A percentile compares a stretch with the other conserved stretches of the same genome.
Conservation (phyloP, 305 asterid genomes). For the Rubia tinctorum region DNA sequence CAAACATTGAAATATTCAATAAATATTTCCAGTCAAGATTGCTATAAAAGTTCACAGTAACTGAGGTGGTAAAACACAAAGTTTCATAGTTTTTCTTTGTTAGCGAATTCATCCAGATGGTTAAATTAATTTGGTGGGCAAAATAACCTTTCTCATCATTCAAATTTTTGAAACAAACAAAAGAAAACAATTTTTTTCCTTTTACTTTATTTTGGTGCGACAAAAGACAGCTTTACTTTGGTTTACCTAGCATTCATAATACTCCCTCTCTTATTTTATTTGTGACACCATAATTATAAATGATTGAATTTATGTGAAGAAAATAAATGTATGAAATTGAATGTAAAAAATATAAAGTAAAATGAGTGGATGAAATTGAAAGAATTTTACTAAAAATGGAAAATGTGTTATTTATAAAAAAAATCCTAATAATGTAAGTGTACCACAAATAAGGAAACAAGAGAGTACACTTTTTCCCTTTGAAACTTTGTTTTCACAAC, state of each 20-base stretch:
- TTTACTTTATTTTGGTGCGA: neutral
- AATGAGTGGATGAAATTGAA: too few relatives aligned
- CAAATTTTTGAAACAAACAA: conserved; percentile 4
- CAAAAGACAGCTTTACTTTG: neutral
- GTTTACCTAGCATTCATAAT: neutral
- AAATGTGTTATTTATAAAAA: too few relatives aligned
- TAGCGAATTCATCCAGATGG: too few relatives aligned
- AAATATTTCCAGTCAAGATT: neutral
- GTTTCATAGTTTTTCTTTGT: neutral
- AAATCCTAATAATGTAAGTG: too few relatives aligned
- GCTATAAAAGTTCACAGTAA: neutral
- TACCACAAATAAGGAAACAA: too few relatives aligned
- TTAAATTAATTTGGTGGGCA: neutral
- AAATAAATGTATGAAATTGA: too few relatives aligned
- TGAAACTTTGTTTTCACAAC: neutral
- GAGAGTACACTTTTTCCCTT: neutral
- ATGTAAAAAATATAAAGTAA: too few relatives aligned
- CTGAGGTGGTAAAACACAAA: neutral
- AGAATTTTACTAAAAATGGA: too few relatives aligned
- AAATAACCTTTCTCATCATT: neutral
- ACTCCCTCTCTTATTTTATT: too few relatives aligned
- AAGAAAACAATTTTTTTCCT: neutral
- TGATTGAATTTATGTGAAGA: too few relatives aligned
- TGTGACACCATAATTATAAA: too few relatives aligned
- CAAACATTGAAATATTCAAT: neutral